phyloP scores from a whole-genome alignment of 805 yeast species.

The Yamadazyma sp. region DNA sequence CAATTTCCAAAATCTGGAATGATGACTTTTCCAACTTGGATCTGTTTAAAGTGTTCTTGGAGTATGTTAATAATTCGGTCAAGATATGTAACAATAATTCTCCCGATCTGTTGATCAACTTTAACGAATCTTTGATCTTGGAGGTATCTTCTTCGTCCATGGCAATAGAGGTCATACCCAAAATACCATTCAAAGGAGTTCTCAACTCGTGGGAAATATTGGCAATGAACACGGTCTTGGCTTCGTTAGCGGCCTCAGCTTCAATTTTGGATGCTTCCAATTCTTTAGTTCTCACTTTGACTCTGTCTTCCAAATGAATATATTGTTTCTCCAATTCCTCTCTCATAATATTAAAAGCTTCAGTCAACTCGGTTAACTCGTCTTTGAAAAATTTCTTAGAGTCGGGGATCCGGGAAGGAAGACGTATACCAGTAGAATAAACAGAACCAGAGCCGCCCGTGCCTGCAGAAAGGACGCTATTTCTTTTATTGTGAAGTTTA shows the following conservation, averaged over 20 bases:
- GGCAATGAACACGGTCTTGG: conserved; percentile 62
- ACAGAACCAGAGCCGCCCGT: conserved; percentile 40
- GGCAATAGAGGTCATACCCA: conserved; percentile 93
- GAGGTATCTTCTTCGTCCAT: conserved; percentile 77
- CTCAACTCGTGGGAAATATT: conserved; percentile 63
- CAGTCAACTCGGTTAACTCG: conserved; percentile 84
- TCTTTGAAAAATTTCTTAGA: conserved; percentile 60
- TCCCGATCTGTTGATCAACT: conserved; percentile 86
- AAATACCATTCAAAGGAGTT: conserved; percentile 92
- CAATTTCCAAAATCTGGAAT: conserved; percentile 77
- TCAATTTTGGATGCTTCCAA: conserved; percentile 83
- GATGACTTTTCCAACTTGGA: conserved; percentile 81
- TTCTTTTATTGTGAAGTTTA: conserved; percentile 27
- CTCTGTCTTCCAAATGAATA: conserved; percentile 82
- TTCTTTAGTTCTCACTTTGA: conserved; percentile 80
- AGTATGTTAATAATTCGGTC: conserved; percentile 87
- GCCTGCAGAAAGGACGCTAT: conserved; percentile 28
- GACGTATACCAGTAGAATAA: conserved; percentile 37
- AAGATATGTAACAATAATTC: conserved; percentile 84
- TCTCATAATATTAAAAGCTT: conserved; percentile 89
- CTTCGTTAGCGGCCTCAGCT: conserved; percentile 95
- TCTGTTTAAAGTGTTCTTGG: conserved; percentile 85
- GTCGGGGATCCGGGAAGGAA: conserved; percentile 37
- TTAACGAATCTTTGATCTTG: conserved; percentile 71
- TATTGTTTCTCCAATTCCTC: conserved; percentile 85